These are phyloP conservation scores for Daucus carota DNA, from an alignment of 129 eudicot species.

Conservation along the genomic window DH1_v3.0 NC_030386.2:32004501-32005000, in stretches of 20 bases:
- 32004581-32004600: conserved; percentile 79
- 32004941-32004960: conserved; percentile 93
- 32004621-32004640: conserved; percentile 93
- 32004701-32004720: conserved; percentile 80
- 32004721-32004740: conserved; percentile 73
- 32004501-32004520: conserved; percentile 86
- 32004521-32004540: conserved; percentile 82
- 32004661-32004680: conserved; percentile 80
- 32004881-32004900: conserved; percentile 81
- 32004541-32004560: conserved; percentile 87
- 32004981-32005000: conserved; percentile 13
- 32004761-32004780: conserved; percentile 95
- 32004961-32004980: conserved; percentile 81
- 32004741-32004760: conserved; percentile 66
- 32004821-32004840: conserved; percentile 81
- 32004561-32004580: conserved; percentile 57
- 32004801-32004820: conserved; percentile 78
- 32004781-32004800: conserved; percentile 81
- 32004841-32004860: conserved; percentile 86
- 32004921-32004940: conserved; percentile 87
- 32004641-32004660: conserved; percentile 86
- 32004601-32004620: conserved; percentile 93
- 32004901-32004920: conserved; percentile 84
- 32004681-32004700: conserved; percentile 73
- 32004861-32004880: conserved; percentile 88